Evolutionary conservation across 2,329 filamentous ascomycete genomes (phyloP).

Genomic region (Tolypocladium tundrense): DNA sequence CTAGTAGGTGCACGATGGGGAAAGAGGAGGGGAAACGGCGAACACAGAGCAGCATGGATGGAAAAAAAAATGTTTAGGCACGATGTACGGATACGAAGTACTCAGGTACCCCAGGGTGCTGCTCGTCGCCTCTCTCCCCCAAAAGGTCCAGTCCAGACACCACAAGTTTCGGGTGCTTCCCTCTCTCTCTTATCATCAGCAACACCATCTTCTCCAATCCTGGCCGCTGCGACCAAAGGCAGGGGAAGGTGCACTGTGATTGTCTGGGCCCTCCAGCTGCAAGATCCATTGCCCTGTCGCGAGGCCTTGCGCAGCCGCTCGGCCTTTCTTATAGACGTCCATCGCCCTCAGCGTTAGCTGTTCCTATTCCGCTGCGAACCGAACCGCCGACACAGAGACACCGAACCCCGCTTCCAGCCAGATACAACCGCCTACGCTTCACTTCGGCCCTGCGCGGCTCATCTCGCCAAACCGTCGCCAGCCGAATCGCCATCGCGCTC

Average conservation of each 20-base stretch:
- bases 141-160: neutral
- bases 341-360: neutral
- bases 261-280: neutral
- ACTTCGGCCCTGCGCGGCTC: slow-evolving; percentile 7
- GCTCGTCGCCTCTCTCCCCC: neutral
- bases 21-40: neutral
- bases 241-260: neutral
- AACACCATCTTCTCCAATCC: neutral
- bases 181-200: neutral
- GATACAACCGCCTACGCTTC: neutral
- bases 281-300: neutral
- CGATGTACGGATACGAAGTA: neutral
- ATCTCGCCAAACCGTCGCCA: slow-evolving; percentile 24
- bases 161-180: neutral
- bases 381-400: neutral
- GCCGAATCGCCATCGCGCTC: slow-evolving; percentile 14
- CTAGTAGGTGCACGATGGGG: neutral
- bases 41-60: neutral
- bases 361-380: neutral
- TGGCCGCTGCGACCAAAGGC: neutral
- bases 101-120: neutral
- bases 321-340: neutral
- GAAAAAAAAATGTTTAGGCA: neutral
- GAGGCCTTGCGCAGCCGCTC: neutral
- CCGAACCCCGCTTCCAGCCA: slow-evolving; percentile 2